Conservation (phyloP, 352 stramenopile genomes). For the Globisporangium orthogonon region DNA sequence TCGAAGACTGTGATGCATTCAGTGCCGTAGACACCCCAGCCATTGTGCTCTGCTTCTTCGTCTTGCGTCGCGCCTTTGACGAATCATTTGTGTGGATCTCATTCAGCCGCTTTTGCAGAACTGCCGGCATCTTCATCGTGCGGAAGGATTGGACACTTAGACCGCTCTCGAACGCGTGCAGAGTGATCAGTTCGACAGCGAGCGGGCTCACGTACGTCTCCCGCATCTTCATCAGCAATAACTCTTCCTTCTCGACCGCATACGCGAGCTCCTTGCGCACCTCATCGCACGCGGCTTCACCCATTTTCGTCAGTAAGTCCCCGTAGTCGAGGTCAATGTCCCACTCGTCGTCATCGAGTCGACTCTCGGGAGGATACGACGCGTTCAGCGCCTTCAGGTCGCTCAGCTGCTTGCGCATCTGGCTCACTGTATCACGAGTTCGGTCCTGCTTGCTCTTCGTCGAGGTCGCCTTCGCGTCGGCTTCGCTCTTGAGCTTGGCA, state of each 20-base stretch:
- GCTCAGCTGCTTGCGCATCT: slow-evolving; percentile 80
- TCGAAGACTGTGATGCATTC: too few species aligned
- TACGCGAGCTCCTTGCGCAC: slow-evolving; percentile 83
- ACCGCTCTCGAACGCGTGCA: slow-evolving; percentile 58
- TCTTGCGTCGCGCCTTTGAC: slow-evolving; percentile 7
- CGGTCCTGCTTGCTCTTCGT: slow-evolving; percentile 85
- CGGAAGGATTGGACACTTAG: slow-evolving; percentile 72
- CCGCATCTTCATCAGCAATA: slow-evolving; percentile 83
- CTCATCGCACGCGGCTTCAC: slow-evolving; percentile 83
- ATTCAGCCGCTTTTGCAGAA: slow-evolving; percentile 55
- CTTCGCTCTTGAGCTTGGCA: slow-evolving; percentile 87
- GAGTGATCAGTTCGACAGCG: slow-evolving; percentile 69
- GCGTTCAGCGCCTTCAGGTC: slow-evolving; percentile 55
- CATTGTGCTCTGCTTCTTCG: slow-evolving; percentile 9
- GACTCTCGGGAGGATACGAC: slow-evolving; percentile 41
- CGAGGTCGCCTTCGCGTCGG: slow-evolving; percentile 53
- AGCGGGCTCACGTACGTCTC: slow-evolving; percentile 66
- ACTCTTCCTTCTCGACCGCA: slow-evolving; percentile 67
- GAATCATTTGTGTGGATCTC: slow-evolving; percentile 52
- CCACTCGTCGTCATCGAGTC: slow-evolving; percentile 71
- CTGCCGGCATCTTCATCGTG: slow-evolving; percentile 68
- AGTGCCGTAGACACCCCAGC: too few species aligned
- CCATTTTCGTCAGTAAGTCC: slow-evolving; percentile 50
- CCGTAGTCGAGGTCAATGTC: slow-evolving; percentile 87
- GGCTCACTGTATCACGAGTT: slow-evolving; percentile 68